A percentile compares a stretch with the other conserved stretches of the same genome.
These are phyloP conservation scores for Nicotiana tabacum DNA, from an alignment of 257 asterid genomes.

Conservation along the genomic window DNA sequence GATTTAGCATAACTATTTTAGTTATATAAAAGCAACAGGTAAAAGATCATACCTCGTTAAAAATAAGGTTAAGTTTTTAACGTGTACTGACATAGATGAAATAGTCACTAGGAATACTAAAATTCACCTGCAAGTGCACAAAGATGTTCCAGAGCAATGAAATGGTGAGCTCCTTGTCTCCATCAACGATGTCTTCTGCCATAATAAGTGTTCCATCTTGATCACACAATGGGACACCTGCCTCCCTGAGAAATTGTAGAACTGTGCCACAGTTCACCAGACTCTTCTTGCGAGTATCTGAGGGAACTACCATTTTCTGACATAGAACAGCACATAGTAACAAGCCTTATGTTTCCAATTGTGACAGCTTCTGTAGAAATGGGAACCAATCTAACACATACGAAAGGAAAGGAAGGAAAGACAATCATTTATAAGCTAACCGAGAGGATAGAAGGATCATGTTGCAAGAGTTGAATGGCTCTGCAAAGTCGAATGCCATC, in stretches of 20 bases:
- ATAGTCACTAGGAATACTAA: conserved; percentile 4
- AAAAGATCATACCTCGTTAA: not conserved
- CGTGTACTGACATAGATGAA: not conserved
- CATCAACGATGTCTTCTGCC: conserved; percentile 67
- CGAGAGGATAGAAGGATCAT: conserved; percentile 77
- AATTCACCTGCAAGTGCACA: conserved; percentile 81
- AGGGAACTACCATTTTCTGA: conserved; percentile 84
- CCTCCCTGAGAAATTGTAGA: conserved; percentile 63
- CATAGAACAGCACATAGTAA: conserved; percentile 16
- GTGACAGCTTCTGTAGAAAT: not conserved
- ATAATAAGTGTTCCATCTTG: conserved; percentile 70
- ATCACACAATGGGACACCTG: conserved; percentile 58
- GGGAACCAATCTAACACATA: not conserved
- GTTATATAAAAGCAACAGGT: not conserved
- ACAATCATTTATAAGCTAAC: conserved; percentile 32
- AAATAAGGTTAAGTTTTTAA: not conserved
- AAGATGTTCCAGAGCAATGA: conserved; percentile 89
- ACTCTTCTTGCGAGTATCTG: conserved; percentile 74
- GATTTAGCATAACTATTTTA: not conserved
- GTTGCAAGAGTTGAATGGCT: conserved; percentile 68
- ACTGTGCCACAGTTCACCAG: conserved; percentile 73
- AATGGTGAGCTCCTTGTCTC: conserved; percentile 78
- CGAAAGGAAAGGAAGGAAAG: not conserved
- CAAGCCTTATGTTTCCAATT: conserved; percentile 5
- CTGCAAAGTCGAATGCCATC: conserved; percentile 88